These are phyloP conservation scores for Darksidea phi DNA, from an alignment of 495 filamentous ascomycete species.

Conservation along the genomic window DNA sequence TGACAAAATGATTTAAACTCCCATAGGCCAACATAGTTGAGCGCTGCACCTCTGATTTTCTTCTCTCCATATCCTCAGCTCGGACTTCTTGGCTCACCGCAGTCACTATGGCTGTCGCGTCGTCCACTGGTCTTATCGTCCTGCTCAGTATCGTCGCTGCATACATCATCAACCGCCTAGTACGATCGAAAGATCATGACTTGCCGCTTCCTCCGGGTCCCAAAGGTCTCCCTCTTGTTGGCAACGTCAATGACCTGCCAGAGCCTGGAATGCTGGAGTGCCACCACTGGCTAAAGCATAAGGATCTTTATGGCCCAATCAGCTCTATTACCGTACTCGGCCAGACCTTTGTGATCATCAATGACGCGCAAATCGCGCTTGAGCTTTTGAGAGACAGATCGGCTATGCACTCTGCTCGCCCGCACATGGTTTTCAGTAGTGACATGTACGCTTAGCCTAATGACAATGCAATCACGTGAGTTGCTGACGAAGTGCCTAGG, in stretches of 20 bases:
- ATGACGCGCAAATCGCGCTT: conserved; percentile 46
- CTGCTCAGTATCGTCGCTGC: not conserved
- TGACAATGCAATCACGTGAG: not conserved
- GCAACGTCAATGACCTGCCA: conserved; percentile 52
- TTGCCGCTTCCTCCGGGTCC: conserved; percentile 44
- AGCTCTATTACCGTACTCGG: conserved; percentile 54
- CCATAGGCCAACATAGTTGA: not conserved
- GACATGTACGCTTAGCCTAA: not conserved
- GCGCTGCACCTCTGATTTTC: not conserved
- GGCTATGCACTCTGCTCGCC: conserved; percentile 43
- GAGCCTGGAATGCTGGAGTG: conserved; percentile 44
- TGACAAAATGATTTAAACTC: not conserved
- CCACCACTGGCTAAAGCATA: conserved; percentile 54
- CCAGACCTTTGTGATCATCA: conserved; percentile 51
- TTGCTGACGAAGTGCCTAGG: not conserved
- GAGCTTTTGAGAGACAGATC: conserved; percentile 53
- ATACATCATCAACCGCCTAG: too few relatives aligned
- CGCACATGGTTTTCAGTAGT: not conserved
- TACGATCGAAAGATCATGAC: too few relatives aligned
- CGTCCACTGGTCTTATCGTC: conserved; percentile 11
- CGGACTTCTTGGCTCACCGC: not conserved
- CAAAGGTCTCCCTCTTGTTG: conserved; percentile 46
- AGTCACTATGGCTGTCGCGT: conserved; percentile 5
- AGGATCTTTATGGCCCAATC: conserved; percentile 55
- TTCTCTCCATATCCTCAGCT: not conserved